A percentile compares a stretch with the other conserved stretches of the same genome.
phyloP scores from a whole-genome alignment of 2,329 filamentous ascomycete genomes.

The Tolypocladium paradoxum region DNA sequence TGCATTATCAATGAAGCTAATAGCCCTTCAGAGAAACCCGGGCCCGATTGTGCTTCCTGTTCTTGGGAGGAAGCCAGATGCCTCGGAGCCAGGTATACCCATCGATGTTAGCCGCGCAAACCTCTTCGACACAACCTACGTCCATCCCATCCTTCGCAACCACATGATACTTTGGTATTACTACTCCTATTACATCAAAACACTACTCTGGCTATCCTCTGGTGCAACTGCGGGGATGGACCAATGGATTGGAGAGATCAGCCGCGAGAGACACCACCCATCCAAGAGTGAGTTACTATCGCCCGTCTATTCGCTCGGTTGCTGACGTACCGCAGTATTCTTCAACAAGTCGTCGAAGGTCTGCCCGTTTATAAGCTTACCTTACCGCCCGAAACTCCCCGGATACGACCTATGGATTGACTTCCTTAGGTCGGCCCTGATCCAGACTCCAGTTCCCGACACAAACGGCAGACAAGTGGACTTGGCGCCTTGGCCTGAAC shows the following conservation, averaged over 20 bases:
- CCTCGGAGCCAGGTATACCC: constrained; percentile 22
- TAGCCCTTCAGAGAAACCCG: constrained; percentile 4
- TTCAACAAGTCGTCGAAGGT: constrained; percentile 27
- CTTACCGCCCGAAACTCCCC: constrained; percentile 14
- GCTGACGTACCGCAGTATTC: too few relatives aligned
- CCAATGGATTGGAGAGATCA: constrained; percentile 29
- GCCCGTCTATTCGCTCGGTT: too few relatives aligned
- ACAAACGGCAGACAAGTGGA: constrained; percentile 25
- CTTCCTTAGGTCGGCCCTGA: constrained; percentile 20
- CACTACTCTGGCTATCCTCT: constrained; percentile 18
- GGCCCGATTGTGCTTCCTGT: constrained; percentile 8
- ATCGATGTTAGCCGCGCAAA: constrained; percentile 30
- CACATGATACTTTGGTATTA: constrained; percentile 26
- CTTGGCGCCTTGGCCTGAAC: constrained; percentile 29
- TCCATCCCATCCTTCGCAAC: constrained; percentile 27
- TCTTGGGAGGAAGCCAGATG: constrained; percentile 5
- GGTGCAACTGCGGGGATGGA: constrained; percentile 28
- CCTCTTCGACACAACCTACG: constrained; percentile 34
- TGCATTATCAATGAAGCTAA: background rate
- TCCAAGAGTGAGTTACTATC: constrained; percentile 10
- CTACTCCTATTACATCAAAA: constrained; percentile 29
- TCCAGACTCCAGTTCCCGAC: constrained; percentile 22
- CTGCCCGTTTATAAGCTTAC: constrained; percentile 24
- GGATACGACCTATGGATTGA: constrained; percentile 10
- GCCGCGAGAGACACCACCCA: constrained; percentile 18